phyloP scores from a whole-genome alignment of 495 filamentous ascomycete genomes.

The Aspergillus bertholletiae region DNA sequence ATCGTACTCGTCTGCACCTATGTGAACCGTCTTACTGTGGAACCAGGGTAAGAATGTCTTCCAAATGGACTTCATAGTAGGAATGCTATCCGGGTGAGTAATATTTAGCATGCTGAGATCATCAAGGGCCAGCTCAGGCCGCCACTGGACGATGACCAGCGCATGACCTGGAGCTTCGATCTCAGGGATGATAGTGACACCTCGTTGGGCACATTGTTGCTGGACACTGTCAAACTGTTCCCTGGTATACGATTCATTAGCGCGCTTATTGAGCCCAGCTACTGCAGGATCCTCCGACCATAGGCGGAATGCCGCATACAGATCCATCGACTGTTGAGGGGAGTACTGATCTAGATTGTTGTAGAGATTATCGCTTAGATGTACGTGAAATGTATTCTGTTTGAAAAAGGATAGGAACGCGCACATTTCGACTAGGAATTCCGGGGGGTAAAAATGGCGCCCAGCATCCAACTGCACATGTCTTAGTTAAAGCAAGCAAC shows the following conservation, averaged over 20 bases:
- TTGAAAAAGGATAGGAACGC: constrained; percentile 53
- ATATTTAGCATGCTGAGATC: constrained; percentile 49
- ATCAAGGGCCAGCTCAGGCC: constrained; percentile 43
- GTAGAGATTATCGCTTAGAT: constrained; percentile 49
- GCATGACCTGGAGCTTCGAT: constrained; percentile 52
- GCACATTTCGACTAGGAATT: constrained; percentile 50
- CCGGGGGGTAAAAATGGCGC: constrained; percentile 47
- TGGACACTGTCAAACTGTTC: constrained; percentile 43
- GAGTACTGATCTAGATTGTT: constrained; percentile 36
- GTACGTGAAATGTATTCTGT: constrained; percentile 51
- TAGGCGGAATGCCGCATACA: constrained; percentile 47
- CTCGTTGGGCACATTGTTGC: constrained; percentile 39
- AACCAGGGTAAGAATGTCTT: constrained; percentile 49
- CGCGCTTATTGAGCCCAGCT: constrained; percentile 37
- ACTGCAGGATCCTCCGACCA: constrained; percentile 28
- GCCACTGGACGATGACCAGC: constrained; percentile 50
- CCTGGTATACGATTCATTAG: constrained; percentile 48
- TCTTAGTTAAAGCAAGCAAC: not conserved
- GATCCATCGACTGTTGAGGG: constrained; percentile 31
- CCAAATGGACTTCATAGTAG: constrained; percentile 51
- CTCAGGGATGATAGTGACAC: constrained; percentile 50
- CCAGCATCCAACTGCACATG: constrained; percentile 39
- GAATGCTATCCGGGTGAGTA: constrained; percentile 47
- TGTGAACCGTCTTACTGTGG: constrained; percentile 49
- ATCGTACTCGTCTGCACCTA: constrained; percentile 52